Percentiles rank a stretch among this genome's conserved stretches.
Evolutionary conservation across 2,329 filamentous ascomycete genomes (phyloP).

Genomic region (Alternaria sp.): DNA sequence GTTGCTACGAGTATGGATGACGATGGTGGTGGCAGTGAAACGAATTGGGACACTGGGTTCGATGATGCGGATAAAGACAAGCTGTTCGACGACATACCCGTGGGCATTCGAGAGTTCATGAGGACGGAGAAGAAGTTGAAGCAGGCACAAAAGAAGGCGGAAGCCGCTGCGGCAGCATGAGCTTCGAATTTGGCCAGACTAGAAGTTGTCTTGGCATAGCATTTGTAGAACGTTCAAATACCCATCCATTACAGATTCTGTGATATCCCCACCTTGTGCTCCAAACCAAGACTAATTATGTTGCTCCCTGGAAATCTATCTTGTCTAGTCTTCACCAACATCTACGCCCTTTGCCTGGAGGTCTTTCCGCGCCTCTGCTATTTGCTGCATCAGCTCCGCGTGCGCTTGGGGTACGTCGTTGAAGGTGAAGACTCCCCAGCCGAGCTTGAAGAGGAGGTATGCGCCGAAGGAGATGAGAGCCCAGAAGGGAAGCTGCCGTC

Average conservation of each 20-base stretch:
- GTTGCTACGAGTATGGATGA: conserved; percentile 75
- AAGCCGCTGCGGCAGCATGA: conserved; percentile 45
- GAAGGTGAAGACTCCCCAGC: conserved; percentile 93
- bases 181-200: conserved; percentile 1
- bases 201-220: neutral
- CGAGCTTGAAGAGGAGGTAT: conserved; percentile 89
- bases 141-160: conserved; percentile 71
- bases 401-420: conserved; percentile 94
- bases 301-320: conserved; percentile 1
- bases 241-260: conserved; percentile 13
- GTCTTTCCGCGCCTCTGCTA: conserved; percentile 77
- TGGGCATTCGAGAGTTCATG: conserved; percentile 97
- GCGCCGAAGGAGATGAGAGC: conserved; percentile 88
- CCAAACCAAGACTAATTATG: conserved; percentile 10
- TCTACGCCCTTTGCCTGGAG: conserved; percentile 77
- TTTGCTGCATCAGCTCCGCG: conserved; percentile 86
- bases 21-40: conserved; percentile 77
- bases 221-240: conserved; percentile 18
- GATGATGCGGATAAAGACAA: conserved; percentile 61
- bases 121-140: conserved; percentile 91
- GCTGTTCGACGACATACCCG: conserved; percentile 81
- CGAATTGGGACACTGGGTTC: conserved; percentile 64
- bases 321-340: conserved; percentile 67
- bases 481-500: conserved; percentile 85
- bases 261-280: neutral